Base-by-base conservation (phyloP, 495 filamentous ascomycete genomes). In the Talaromyces nanjingensis region DNA sequence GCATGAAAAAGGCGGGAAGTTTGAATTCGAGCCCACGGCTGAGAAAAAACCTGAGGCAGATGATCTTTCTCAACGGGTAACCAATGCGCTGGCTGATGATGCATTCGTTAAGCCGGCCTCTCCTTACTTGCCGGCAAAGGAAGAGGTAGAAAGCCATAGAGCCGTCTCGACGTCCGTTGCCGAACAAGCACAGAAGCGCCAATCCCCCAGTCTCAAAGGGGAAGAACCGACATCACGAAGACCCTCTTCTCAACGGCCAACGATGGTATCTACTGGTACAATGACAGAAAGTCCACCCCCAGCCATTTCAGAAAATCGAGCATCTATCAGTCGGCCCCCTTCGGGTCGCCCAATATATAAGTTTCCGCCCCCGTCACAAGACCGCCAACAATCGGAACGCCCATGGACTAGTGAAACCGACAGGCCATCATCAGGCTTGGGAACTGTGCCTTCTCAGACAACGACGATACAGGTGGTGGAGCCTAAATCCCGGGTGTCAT, bases 191-290 rank as follows among this genome's bases (percentile, higher is more conserved):
- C 63, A 16, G 69, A 70, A 24, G 62, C 69, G 11, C 31, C 64
- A 31, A 14, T 56, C 53, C 5, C 53, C 20, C 27, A 68, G 68
- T 33, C 65, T 66, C 24, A 59, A 64, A 34, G 68, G 67, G 29
- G 72, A 75, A 61, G 66, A 70, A 27, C 34, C 81, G 37, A 72
- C 83, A 29, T 83, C 87, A 65, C 60, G 42, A 34, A 83, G 88
- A 66, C 80, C 86, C 3, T 78, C 79, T 24, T 83, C 87, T 37
- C 81, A 80, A 66, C 82, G 79, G 60, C 86, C 88, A 5, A 64
- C 69, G 6, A 96, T 94, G 88, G 87, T 96, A n/a, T 97, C 94
- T 3, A 94, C 88, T 12, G 94, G 93, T 34, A 96, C 91, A 2
- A 96, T 96, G 90, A 96, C 93, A 27, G 89, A 87, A 25, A 89